Evolutionary conservation across 768 basidiomycete genomes (phyloP), one percentile per base, ranked within the genome.

Genomic region (Podaxis carcinomalis): DNA sequence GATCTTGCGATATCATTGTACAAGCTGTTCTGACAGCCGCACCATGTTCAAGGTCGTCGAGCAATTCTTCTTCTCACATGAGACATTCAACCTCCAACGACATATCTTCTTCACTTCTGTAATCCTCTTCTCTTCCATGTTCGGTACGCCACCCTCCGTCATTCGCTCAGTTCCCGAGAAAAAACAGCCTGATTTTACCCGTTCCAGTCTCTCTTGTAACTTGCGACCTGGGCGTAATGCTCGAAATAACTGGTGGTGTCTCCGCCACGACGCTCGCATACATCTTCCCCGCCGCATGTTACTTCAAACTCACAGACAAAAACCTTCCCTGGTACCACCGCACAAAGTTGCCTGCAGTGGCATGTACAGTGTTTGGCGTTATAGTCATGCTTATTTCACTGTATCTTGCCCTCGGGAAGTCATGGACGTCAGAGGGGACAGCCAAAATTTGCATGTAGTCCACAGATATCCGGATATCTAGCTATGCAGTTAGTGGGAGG

Each of bases 231-330:
- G 97, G 97, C n/a, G 89, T 98, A 49, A 97, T 96, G 77, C 87
- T 99, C 40, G 97, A 99, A 77, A 90, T 99, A 47, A 95, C 95
- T 0, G 97, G 97, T n/a, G 96, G 96, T n/a, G 83, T 92, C 10
- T 92, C 92, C 13, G 92, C 92, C 4, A 93, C 94, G 0, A 86
- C 93, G 0, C 82, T 98, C 9, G 96, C 96, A 3, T 98, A 88
- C 76, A 94, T 98, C 64, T 94, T 94, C 70, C 90, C 93, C 9
- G 89, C 93, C 0, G 87, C 85, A 2, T 96, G 93, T 72, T 94
- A 91, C 76, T 75, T 92, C 68, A 89, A 89, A 71, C 85, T 96
- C 51, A 70, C 80, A 11, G 82, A 87, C 63, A 72, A 78, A 50
- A 72, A 72, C 7, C 65, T 74, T 16, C 85, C 86, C 16, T 89